phyloP scores from a whole-genome alignment of 164 flowering plant species.

The Cinnamomum micranthum region DNA sequence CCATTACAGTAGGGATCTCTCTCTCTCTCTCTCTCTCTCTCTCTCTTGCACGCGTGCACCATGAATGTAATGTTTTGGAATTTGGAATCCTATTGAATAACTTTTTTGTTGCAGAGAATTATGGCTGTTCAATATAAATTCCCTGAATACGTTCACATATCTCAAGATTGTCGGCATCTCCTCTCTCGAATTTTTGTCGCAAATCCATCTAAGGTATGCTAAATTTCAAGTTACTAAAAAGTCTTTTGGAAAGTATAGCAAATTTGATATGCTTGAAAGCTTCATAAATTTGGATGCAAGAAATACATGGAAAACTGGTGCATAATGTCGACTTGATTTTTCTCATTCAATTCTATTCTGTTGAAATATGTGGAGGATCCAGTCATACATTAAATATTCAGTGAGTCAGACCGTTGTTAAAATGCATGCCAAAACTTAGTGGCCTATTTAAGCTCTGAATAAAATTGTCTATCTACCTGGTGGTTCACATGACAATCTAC shows the following conservation, averaged over 20 bases:
- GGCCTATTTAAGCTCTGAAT: too few species aligned
- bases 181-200: constrained; percentile 76
- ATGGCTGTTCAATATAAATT: constrained; percentile 79
- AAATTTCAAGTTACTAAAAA: not conserved
- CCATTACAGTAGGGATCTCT: constrained; percentile 47
- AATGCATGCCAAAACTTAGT: too few species aligned
- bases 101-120: constrained; percentile 55
- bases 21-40: not conserved
- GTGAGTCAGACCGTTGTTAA: not conserved
- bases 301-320: not conserved
- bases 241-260: too few species aligned
- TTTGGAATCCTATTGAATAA: not conserved
- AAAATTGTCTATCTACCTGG: too few species aligned
- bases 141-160: constrained; percentile 80
- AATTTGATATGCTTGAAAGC: not conserved
- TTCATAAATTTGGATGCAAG: too few species aligned
- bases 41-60: not conserved
- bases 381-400: too few species aligned
- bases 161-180: constrained; percentile 76
- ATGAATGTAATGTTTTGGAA: not conserved
- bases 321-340: not conserved
- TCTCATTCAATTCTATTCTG: not conserved
- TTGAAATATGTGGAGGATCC: not conserved
- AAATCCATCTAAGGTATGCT: constrained; percentile 53
- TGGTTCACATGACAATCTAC: too few species aligned